Percentiles rank a stretch among this genome's conserved stretches.
phyloP scores from a whole-genome alignment of 352 stramenopile genomes.

The Blastocystis hominis region DNA sequence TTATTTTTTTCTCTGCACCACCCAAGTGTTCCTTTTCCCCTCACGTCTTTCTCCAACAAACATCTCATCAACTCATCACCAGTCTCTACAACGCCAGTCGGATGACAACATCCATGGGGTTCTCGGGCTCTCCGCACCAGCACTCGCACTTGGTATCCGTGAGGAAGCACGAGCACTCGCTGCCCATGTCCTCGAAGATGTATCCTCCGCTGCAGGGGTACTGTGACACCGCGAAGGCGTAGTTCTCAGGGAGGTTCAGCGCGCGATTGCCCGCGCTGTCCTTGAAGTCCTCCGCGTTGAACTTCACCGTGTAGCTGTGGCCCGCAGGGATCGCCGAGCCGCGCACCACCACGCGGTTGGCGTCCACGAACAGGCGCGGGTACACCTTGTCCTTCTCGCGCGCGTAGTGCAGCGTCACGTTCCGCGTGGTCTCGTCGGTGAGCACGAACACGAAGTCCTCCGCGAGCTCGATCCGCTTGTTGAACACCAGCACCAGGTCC shows the following conservation, averaged over 20 bases:
- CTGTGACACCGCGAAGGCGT: not conserved
- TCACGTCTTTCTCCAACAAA: slow-evolving; percentile 22
- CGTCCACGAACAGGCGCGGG: not conserved
- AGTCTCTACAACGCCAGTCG: not conserved
- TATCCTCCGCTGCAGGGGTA: slow-evolving; percentile 46
- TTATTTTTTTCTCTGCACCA: too few relatives aligned
- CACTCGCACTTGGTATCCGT: slow-evolving; percentile 42
- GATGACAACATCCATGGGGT: not conserved
- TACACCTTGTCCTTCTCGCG: not conserved
- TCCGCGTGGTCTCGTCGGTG: not conserved
- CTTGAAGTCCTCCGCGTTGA: not conserved
- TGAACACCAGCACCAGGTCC: slow-evolving; percentile 35
- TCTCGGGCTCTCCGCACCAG: slow-evolving; percentile 35
- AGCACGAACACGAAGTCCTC: not conserved
- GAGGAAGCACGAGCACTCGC: slow-evolving; percentile 33
- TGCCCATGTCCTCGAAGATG: slow-evolving; percentile 41
- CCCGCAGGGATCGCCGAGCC: not conserved
- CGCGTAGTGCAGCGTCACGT: not conserved
- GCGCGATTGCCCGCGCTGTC: not conserved
- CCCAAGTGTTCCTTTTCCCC: too few relatives aligned
- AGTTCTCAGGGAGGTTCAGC: not conserved
- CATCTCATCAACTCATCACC: not conserved
- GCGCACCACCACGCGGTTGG: not conserved
- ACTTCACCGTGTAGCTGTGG: slow-evolving; percentile 24
- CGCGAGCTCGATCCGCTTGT: not conserved